A percentile compares a stretch with the other conserved stretches of the same genome.
phyloP scores from a whole-genome alignment of 257 asterid species.

The Solanum stenotomum region DNA sequence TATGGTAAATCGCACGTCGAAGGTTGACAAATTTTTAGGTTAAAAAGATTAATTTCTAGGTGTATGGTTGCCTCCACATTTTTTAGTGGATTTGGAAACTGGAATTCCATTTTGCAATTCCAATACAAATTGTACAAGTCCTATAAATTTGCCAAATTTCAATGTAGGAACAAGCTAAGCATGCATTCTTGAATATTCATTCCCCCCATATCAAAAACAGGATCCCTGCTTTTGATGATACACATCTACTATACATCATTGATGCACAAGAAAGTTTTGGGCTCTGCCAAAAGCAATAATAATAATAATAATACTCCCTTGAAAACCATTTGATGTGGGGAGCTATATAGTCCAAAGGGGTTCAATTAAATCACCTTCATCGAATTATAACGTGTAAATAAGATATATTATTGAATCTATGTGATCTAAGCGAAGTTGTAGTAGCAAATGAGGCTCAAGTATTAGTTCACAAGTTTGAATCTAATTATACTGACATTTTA shows the following conservation, averaged over 20 bases:
- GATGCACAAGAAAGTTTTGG: conserved; percentile 10
- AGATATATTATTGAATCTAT: not conserved
- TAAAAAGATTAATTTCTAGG: not conserved
- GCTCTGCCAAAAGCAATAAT: not conserved
- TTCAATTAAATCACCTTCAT: not conserved
- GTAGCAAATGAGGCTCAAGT: not conserved
- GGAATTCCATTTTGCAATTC: conserved; percentile 1
- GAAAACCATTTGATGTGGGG: not conserved
- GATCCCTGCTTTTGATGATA: not conserved
- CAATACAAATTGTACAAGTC: conserved; percentile 3
- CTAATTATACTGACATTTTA: no score
- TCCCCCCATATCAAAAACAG: not conserved
- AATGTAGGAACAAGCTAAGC: not conserved
- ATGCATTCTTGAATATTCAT: not conserved
- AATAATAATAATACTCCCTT: not conserved
- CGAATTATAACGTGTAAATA: not conserved
- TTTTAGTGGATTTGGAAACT: not conserved
- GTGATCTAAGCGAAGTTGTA: not conserved
- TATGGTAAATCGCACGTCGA: not conserved
- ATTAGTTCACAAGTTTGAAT: not conserved
- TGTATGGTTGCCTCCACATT: conserved; percentile 6
- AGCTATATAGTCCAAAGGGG: not conserved
- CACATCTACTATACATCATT: conserved; percentile 6
- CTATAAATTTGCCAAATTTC: not conserved
- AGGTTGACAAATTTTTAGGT: not conserved